A percentile compares a stretch with the other conserved stretches of the same genome.
phyloP scores from a whole-genome alignment of 2,329 filamentous ascomycete genomes.

The Ciborinia camelliae region DNA sequence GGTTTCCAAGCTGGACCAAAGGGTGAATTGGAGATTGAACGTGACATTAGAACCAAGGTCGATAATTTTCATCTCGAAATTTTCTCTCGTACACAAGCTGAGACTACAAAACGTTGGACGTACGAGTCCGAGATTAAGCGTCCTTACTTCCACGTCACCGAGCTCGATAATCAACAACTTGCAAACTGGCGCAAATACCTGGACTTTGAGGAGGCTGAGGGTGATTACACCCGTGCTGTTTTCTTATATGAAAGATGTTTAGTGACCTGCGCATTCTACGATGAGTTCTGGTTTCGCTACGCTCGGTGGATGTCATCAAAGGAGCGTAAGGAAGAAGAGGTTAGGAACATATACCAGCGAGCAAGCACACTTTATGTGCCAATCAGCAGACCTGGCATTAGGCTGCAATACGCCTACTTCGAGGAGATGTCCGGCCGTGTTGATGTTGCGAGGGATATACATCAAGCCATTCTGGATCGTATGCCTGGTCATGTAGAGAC shows the following conservation, averaged over 20 bases:
- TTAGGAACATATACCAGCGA: slow-evolving; percentile 86
- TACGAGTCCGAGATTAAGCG: slow-evolving; percentile 94
- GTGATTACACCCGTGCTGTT: slow-evolving; percentile 67
- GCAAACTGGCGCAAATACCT: slow-evolving; percentile 94
- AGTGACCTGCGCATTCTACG: slow-evolving; percentile 89
- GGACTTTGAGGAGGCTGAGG: slow-evolving; percentile 88
- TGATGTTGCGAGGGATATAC: slow-evolving; percentile 79
- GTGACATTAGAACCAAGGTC: slow-evolving; percentile 75
- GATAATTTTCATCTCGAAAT: slow-evolving; percentile 77
- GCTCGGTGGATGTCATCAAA: slow-evolving; percentile 88
- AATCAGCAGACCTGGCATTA: slow-evolving; percentile 76
- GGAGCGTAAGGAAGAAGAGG: slow-evolving; percentile 78
- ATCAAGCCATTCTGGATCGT: slow-evolving; percentile 71
- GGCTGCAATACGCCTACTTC: slow-evolving; percentile 90
- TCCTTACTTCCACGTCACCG: slow-evolving; percentile 94
- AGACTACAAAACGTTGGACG: slow-evolving; percentile 90
- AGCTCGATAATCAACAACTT: slow-evolving; percentile 81
- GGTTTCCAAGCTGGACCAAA: slow-evolving; percentile 52
- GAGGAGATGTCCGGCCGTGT: slow-evolving; percentile 80
- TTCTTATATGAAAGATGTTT: slow-evolving; percentile 93
- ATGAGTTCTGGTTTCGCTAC: slow-evolving; percentile 98
- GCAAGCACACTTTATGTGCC: slow-evolving; percentile 84
- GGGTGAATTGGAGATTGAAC: slow-evolving; percentile 75
- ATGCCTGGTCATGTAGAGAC: slow-evolving; percentile 83
- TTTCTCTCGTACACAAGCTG: slow-evolving; percentile 77